phyloP scores from a whole-genome alignment of 805 yeast species.

The Suhomyces tanzawaensis region DNA sequence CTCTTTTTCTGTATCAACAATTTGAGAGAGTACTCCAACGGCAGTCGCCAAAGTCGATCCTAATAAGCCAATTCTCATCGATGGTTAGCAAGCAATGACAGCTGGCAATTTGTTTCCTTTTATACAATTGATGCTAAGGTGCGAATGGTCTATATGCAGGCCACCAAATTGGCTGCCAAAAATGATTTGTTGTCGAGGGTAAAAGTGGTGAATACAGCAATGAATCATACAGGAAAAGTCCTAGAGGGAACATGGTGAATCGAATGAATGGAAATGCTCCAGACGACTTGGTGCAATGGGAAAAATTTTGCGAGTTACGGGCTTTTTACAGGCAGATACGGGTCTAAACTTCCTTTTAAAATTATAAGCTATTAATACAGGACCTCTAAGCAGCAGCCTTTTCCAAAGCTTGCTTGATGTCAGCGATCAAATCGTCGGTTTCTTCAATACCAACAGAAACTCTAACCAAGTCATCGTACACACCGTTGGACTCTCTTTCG shows the following conservation, averaged over 20 bases:
- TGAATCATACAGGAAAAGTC: too few species aligned
- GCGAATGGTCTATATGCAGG: neutral
- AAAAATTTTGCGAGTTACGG: too few species aligned
- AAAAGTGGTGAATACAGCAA: too few species aligned
- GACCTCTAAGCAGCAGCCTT: slow-evolving; percentile 16
- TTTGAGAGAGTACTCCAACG: slow-evolving; percentile 3
- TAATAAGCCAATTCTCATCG: neutral
- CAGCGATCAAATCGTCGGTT: slow-evolving; percentile 29
- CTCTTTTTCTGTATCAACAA: slow-evolving; percentile 10
- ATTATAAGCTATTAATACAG: neutral
- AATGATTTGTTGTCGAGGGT: too few species aligned
- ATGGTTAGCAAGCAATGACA: neutral
- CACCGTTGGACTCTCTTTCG: slow-evolving; percentile 77
- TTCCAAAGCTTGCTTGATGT: slow-evolving; percentile 61
- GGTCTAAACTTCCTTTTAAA: too few species aligned
- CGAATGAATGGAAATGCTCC: too few species aligned
- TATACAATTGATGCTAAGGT: too few species aligned
- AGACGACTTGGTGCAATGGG: too few species aligned
- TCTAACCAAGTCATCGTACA: slow-evolving; percentile 76
- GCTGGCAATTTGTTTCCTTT: neutral
- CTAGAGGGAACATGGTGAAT: too few species aligned
- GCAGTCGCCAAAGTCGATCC: slow-evolving; percentile 2
- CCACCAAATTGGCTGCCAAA: too few species aligned
- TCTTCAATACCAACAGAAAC: slow-evolving; percentile 32
- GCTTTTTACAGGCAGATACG: too few species aligned